Base-by-base conservation (phyloP, 768 basidiomycete species). In the Neoboletus brunneissimus region DNA sequence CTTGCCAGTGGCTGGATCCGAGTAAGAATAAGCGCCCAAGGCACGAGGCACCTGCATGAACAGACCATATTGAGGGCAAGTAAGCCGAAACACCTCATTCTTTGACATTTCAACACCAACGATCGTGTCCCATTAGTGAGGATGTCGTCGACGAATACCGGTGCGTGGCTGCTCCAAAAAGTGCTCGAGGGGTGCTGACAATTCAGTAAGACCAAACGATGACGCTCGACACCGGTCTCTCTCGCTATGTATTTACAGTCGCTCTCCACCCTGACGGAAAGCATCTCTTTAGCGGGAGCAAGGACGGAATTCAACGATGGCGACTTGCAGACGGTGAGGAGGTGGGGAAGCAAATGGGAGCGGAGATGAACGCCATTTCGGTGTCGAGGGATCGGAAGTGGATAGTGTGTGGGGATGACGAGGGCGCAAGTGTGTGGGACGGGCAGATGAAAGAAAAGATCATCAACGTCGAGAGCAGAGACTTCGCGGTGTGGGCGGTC, bases 161-260 rank as follows among this genome's bases (percentile, higher is more conserved):
- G 43, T 44, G 43, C 5, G 43, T 44, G 4, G 43, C 25, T 10
- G 5, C 7, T 18, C 5, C 16, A 3, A 11, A 3, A 27, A 12
- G 18, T n/a, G 44, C 11, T 45, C 0, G 11, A 12, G 18, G 11
- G 2, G n/a, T n/a, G 11, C 44, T 45, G 27, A 45, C 44, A 0
- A 5, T 45, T n/a, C 11, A 45, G 1, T 10, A 45, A 45, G 44
- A 29, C 18, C 18, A 45, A n/a, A n/a, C 18, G 1, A 45, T 4
- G 1, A 18, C 29, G 1, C 27, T 45, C n/a, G 27, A 29, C 18
- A 29, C 8, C 2, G 43, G 23, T 25, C 0, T 0, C 43, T 25
- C 23, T 44, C 16, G 0, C 4, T 0, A 0, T 0, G 23, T 29
- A 2, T 45, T 0, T 1, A 18, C 44, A 6, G 27, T 29, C 5